Base-by-base conservation (phyloP, 192 early-diverging fungal genomes). In the Coemansia reversa region DNA sequence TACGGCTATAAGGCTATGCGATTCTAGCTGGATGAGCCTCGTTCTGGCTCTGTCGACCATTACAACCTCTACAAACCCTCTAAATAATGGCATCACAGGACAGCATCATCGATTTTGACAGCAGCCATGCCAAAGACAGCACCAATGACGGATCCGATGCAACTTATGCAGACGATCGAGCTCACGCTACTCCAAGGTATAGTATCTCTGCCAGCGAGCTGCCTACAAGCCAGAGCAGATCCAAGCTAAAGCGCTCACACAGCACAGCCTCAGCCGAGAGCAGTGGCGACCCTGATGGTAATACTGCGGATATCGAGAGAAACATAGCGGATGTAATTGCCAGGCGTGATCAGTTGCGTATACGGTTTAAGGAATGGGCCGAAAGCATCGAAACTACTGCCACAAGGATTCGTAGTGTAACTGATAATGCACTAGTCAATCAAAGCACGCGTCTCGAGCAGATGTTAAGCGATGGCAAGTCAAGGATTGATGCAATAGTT, bases 371-470 rank as follows among this genome's bases (percentile, higher is more conserved):
- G 58, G 67, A 66, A 29, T 79, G 76, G 76, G 60, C 76, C 1
- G 56, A 55, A 29, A 49, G 63, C 22, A 61, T 79, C 7, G 67
- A 60, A 20, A 39, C 62, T 8, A 51, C 70, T 9, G 51, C 72
- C 19, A 62, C 54, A 30, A 62, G 49, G 33, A 57, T 79, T 23
- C 59, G 70, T 7, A 48, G 62, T 42, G 39, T 74, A 24, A 70
- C 76, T 2, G 76, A 79, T 49, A 79, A 79, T 18, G 67, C 76
- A 2, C 72, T 79, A 23, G 76, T 79, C 35, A 79, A 79, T 50
- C 71, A 79, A 45, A 79, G 72, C 58, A 58, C 55, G 49, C 60
- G 65, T 20, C 67, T 79, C 35, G 76, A 79, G 51, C 51, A 59
- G 8, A 74, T 74, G 4, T 55, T 79, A 16, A 29, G 55, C 23